phyloP scores from a whole-genome alignment of 805 yeast species.

The Ogataea pignaliae region DNA sequence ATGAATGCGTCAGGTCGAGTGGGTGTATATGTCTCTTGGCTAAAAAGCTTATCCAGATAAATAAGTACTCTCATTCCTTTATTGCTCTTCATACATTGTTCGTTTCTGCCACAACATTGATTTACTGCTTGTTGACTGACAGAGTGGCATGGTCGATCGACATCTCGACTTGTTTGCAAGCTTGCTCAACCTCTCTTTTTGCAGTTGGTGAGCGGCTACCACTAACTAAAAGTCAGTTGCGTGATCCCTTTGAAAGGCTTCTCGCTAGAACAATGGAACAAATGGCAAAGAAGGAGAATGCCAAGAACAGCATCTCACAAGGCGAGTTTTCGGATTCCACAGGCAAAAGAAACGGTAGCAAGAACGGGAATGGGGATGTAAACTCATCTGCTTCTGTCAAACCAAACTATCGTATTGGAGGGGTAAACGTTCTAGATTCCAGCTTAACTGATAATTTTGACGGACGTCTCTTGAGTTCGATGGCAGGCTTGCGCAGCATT shows the following conservation, averaged over 20 bases:
- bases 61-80: conserved; percentile 21
- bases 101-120: conserved; percentile 21
- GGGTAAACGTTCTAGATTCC: too few species aligned
- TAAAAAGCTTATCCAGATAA: conserved; percentile 18
- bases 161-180: conserved; percentile 17
- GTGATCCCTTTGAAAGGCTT: conserved; percentile 21
- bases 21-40: conserved; percentile 18
- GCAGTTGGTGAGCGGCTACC: conserved; percentile 25
- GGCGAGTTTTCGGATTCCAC: too few species aligned
- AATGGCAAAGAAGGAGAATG: conserved; percentile 8
- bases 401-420: too few species aligned
- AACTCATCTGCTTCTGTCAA: too few species aligned
- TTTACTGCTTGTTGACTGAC: conserved; percentile 18
- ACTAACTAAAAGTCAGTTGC: conserved; percentile 12
- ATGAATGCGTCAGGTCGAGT: conserved; percentile 19
- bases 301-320: too few species aligned
- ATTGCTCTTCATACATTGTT: conserved; percentile 19
- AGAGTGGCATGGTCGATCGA: conserved; percentile 20
- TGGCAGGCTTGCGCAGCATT: neutral
- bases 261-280: conserved; percentile 16
- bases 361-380: too few species aligned
- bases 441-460: neutral
- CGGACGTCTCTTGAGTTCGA: neutral
- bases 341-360: too few species aligned
- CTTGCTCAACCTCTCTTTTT: conserved; percentile 22